These are phyloP conservation scores for Sphaerostilbella broomeana DNA, from an alignment of 2,329 filamentous ascomycete genomes.

Conservation along the genomic window DNA sequence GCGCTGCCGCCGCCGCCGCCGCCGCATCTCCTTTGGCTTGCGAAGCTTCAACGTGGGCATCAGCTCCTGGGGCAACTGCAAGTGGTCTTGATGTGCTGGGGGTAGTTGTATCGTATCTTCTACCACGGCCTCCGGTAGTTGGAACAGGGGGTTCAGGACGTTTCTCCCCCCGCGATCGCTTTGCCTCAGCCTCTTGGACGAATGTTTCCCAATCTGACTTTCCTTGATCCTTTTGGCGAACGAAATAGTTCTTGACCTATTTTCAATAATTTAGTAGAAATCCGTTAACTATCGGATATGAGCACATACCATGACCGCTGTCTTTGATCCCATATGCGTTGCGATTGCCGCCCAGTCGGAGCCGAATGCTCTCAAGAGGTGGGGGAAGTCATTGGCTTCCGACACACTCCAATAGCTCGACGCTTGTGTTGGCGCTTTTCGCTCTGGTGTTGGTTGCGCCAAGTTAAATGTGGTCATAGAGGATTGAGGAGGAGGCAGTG, in stretches of 20 bases:
- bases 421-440: slow-evolving; percentile 50
- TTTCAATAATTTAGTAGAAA: background rate
- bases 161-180: slow-evolving; percentile 49
- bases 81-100: slow-evolving; percentile 33
- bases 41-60: slow-evolving; percentile 39
- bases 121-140: slow-evolving; percentile 40
- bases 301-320: slow-evolving; percentile 68
- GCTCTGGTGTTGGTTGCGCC: slow-evolving; percentile 35
- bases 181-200: slow-evolving; percentile 53
- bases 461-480: slow-evolving; percentile 47
- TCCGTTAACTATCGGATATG: no score
- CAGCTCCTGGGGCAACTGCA: slow-evolving; percentile 39
- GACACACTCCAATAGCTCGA: slow-evolving; percentile 86
- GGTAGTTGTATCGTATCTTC: slow-evolving; percentile 42
- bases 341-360: slow-evolving; percentile 74
- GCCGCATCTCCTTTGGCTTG: slow-evolving; percentile 39
- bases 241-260: slow-evolving; percentile 64
- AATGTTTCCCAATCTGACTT: slow-evolving; percentile 55
- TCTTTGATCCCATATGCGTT: slow-evolving; percentile 75
- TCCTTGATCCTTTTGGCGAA: slow-evolving; percentile 53
- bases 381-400: slow-evolving; percentile 70
- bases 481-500: slow-evolving; percentile 39
- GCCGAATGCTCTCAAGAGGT: slow-evolving; percentile 65
- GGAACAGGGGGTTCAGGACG: slow-evolving; percentile 54
- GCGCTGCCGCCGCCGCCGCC: slow-evolving; percentile 19